These are phyloP conservation scores for Heritiera fomes DNA, from an alignment of 345 rosid species.

Conservation along the genomic window DNA sequence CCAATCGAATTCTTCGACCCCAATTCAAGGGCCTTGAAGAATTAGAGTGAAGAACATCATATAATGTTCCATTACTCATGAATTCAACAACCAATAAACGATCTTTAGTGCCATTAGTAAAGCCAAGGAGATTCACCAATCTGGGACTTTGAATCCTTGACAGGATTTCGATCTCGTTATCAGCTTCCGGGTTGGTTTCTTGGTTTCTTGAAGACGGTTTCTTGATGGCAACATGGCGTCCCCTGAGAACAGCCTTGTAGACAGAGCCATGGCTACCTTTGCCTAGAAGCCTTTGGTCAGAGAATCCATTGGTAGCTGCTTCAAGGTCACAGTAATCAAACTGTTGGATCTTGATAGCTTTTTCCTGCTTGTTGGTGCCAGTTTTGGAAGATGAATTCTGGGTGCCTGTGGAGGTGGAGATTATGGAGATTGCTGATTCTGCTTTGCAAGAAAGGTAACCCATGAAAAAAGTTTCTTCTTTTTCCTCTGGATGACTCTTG, in stretches of 20 bases:
- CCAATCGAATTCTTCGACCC: conserved; percentile 79
- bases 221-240: conserved; percentile 90
- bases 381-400: conserved; percentile 38
- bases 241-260: conserved; percentile 84
- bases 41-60: conserved; percentile 82
- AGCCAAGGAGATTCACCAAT: conserved; percentile 88
- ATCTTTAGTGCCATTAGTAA: conserved; percentile 65
- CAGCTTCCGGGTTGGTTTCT: conserved; percentile 67
- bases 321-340: conserved; percentile 85
- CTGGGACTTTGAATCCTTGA: conserved; percentile 88
- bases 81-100: conserved; percentile 87
- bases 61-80: conserved; percentile 88
- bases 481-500: background rate
- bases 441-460: conserved; percentile 28
- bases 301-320: conserved; percentile 92
- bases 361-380: conserved; percentile 36
- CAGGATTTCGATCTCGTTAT: conserved; percentile 92
- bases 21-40: conserved; percentile 56
- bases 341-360: conserved; percentile 74
- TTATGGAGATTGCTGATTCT: conserved; percentile 24
- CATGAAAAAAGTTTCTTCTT: background rate
- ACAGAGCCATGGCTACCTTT: conserved; percentile 97
- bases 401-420: conserved; percentile 17
- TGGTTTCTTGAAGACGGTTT: conserved; percentile 59
- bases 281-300: conserved; percentile 71